A percentile compares a stretch with the other conserved stretches of the same genome.
These are phyloP conservation scores for Noccaea caerulescens DNA, from an alignment of 345 rosid genomes.

Conservation along the genomic window DNA sequence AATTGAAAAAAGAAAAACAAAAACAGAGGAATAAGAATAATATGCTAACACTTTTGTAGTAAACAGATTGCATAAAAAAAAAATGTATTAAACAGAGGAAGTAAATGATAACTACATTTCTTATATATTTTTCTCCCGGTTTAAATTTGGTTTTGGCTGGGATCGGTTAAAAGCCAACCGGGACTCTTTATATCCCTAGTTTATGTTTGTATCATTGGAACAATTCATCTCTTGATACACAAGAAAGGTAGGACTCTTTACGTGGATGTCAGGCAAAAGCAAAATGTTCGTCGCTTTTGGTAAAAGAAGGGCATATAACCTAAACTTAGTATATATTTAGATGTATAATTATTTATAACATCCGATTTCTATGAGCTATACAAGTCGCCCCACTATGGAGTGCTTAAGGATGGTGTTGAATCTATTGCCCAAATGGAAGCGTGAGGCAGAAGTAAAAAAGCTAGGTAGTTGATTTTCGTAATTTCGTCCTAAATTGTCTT, in stretches of 20 bases:
- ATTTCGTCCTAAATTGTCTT: neutral
- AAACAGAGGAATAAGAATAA: neutral
- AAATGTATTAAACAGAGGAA: no score
- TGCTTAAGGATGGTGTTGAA: conserved; percentile 14
- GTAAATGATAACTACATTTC: no score
- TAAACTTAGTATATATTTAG: conserved; percentile 1
- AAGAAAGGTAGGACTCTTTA: conserved; percentile 31
- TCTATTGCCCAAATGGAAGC: conserved; percentile 18
- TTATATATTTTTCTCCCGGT: no score
- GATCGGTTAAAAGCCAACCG: neutral
- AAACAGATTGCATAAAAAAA: no score
- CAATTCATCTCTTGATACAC: conserved; percentile 13
- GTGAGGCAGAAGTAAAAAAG: conserved; percentile 22
- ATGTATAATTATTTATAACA: neutral
- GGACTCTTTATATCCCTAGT: conserved; percentile 9
- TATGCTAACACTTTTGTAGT: no score
- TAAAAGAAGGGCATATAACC: conserved; percentile 1
- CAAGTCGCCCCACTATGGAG: conserved; percentile 25
- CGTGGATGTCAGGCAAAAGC: conserved; percentile 31
- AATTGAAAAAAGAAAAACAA: neutral
- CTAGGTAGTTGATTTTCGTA: conserved; percentile 30
- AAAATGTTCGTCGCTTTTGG: conserved; percentile 31
- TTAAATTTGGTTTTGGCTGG: no score
- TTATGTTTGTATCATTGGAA: conserved; percentile 13
- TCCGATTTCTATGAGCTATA: neutral